These are phyloP conservation scores for Rheum nobile DNA, from an alignment of 148 eudicot genomes.

Conservation along the genomic window DNA sequence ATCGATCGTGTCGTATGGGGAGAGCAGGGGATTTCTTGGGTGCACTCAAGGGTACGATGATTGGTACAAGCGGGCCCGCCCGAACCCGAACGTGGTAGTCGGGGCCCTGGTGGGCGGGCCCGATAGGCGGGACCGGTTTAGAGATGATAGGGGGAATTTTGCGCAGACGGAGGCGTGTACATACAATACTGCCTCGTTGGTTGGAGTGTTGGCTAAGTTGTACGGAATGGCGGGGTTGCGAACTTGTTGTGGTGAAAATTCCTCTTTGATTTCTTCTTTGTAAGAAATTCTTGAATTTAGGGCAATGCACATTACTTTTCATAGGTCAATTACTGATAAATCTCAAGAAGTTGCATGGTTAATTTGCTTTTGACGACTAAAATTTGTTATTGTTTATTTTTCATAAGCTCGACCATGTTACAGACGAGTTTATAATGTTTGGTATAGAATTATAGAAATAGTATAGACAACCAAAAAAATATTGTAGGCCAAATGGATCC, in stretches of 20 bases:
- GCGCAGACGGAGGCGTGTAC: slow-evolving; percentile 87
- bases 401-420: no score
- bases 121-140: slow-evolving; percentile 36
- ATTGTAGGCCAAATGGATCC: no score
- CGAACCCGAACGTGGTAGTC: slow-evolving; percentile 52
- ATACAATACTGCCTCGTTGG: slow-evolving; percentile 68
- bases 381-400: no score
- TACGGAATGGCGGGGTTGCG: neutral
- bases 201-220: slow-evolving; percentile 72
- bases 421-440: no score
- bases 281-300: no score
- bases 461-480: no score
- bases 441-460: no score
- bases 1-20: slow-evolving; percentile 50
- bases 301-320: no score
- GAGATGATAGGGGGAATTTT: slow-evolving; percentile 53
- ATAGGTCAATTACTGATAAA: no score
- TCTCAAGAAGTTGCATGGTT: no score
- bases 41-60: slow-evolving; percentile 85
- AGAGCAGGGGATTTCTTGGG: slow-evolving; percentile 64
- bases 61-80: slow-evolving; percentile 42
- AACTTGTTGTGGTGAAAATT: neutral
- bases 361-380: no score
- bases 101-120: slow-evolving; percentile 95
- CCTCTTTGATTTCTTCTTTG: neutral